Percentiles rank a stretch among this genome's conserved stretches.
Conservation (phyloP, 257 asterid species). For the Petunia axillaris region DNA sequence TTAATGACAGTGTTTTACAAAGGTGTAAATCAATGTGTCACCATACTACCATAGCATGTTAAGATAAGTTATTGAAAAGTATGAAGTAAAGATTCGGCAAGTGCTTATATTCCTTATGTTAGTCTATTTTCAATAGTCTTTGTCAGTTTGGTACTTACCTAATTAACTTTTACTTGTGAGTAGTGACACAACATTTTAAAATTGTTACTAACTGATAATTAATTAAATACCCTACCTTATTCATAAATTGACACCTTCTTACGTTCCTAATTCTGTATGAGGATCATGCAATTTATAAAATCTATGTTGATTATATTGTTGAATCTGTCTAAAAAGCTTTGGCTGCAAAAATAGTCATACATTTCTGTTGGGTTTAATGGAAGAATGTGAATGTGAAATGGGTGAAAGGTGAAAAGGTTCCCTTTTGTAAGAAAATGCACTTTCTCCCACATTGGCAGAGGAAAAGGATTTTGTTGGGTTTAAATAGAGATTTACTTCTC, state of each 20-base stretch:
- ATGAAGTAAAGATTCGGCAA: not conserved
- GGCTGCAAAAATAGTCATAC: too few species aligned
- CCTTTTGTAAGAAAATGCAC: too few species aligned
- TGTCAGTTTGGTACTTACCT: not conserved
- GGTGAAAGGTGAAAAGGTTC: too few species aligned
- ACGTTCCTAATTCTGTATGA: not conserved
- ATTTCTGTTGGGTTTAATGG: too few species aligned
- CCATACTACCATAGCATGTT: not conserved
- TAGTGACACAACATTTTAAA: not conserved
- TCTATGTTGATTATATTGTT: too few species aligned
- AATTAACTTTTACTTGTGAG: constrained; percentile 8
- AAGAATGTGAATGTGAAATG: too few species aligned
- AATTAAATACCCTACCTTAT: not conserved
- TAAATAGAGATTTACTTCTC: too few species aligned
- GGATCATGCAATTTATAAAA: not conserved
- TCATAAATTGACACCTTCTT: not conserved
- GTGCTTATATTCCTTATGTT: not conserved
- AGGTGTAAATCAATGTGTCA: not conserved
- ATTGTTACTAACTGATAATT: not conserved
- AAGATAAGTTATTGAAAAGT: constrained; percentile 20
- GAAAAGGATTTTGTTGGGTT: too few species aligned
- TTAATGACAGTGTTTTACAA: not conserved
- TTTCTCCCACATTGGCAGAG: too few species aligned
- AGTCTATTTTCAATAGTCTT: constrained; percentile 12
- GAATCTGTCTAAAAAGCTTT: too few species aligned